phyloP scores from a whole-genome alignment of 1,139 yeast genomes.

The Yarrowia galli region DNA sequence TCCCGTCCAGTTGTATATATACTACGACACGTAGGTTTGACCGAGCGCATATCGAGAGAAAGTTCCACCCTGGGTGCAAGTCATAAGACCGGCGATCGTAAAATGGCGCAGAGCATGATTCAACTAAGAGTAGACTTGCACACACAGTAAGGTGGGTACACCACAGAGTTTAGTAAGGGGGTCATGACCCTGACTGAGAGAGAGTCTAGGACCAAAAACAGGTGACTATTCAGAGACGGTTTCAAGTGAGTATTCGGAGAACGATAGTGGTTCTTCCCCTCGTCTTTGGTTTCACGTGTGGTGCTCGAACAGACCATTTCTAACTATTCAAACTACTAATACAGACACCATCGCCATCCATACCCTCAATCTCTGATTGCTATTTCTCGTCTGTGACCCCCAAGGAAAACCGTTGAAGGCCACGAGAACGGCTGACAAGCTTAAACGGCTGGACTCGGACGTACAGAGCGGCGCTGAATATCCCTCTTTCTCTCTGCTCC shows the following conservation, averaged over 20 bases:
- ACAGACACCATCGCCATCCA: no score
- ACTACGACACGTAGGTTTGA: slow-evolving; percentile 17
- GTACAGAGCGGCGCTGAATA: slow-evolving; percentile 28
- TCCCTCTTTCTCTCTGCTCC: not conserved
- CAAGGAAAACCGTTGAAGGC: slow-evolving; percentile 15
- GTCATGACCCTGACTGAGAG: slow-evolving; percentile 15
- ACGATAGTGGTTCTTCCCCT: no score
- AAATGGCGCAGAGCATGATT: slow-evolving; percentile 31
- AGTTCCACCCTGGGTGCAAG: slow-evolving; percentile 25
- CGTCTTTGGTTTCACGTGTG: no score
- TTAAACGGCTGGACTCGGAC: slow-evolving; percentile 28
- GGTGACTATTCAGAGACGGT: slow-evolving; percentile 4
- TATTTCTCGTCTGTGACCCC: not conserved
- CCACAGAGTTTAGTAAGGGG: slow-evolving; percentile 14
- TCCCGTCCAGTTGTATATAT: slow-evolving; percentile 11
- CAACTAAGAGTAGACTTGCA: slow-evolving; percentile 29
- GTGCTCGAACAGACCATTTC: no score
- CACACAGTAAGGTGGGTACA: slow-evolving; percentile 27
- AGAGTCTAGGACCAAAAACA: not conserved
- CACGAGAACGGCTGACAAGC: slow-evolving; percentile 33
- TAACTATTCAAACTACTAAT: no score
- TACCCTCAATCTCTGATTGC: not conserved
- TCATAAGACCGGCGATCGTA: slow-evolving; percentile 28
- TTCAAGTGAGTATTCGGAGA: not conserved
- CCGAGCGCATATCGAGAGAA: slow-evolving; percentile 12